Evolutionary conservation across 441 rosid genomes (phyloP), one percentile per base, ranked within the genome.

Genomic region (Eutrema salsugineum): DNA sequence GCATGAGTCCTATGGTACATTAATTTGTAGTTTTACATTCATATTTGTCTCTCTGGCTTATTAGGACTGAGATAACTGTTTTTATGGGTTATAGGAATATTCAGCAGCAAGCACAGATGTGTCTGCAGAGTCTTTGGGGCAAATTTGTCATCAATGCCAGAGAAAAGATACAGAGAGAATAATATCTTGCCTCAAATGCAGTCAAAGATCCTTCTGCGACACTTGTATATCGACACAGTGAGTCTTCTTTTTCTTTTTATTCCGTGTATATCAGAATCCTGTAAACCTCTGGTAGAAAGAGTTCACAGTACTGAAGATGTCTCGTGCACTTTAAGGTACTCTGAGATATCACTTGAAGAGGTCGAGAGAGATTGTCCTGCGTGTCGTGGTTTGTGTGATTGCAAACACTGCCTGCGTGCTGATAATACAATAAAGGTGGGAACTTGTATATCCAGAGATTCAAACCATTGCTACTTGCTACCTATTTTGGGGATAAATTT

Each of bases 311-410:
- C 43, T 12, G 46, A 66, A 74, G 66, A 19, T 78, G 59, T 38
- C 65, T 77, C 53, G 14, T 72, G 35, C 47, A 9, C 78, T 67
- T 17, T 11, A 78, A 92, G 99, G 91, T 91, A 89, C 80, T 78
- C 84, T 0, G 80, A 85, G 43, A 81, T 85, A 77, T 78, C 93
- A 30, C 24, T 73, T 73, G 98, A 89, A 79, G 98, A 95, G 81
- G 77, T 88, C 28, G 92, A 86, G 87, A 89, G 87, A 85, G 79
- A 75, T 62, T 95, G 99, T 77, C 99, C 99, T 76, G 96, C 84
- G 28, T 95, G 99, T 78, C 92, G 93, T 48, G 98, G 99, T 61
- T 80, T 84, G 73, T 95, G 99, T 82, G 81, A 82, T 81, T 95
- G 99, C 83, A 89, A 86, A 86, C 82, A 77, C 43, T 95, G 99